phyloP scores from a whole-genome alignment of 768 basidiomycete species.

The Boletus huronensis region DNA sequence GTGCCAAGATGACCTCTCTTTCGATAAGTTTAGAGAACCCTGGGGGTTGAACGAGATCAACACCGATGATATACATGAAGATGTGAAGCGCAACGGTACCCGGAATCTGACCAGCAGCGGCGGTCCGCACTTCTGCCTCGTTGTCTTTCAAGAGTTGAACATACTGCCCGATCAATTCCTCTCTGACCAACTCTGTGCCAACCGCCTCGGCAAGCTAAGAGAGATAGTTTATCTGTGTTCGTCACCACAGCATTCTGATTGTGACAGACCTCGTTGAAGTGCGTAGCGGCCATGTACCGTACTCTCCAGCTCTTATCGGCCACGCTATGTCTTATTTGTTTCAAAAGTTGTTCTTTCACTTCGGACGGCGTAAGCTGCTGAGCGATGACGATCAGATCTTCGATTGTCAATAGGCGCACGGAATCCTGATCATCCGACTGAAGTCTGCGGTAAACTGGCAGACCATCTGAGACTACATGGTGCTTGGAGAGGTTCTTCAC shows the following conservation, averaged over 20 bases:
- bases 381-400: slow-evolving; percentile 92
- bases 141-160: slow-evolving; percentile 95
- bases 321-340: slow-evolving; percentile 84
- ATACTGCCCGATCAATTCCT: slow-evolving; percentile 91
- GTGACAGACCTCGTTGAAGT: slow-evolving; percentile 83
- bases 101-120: slow-evolving; percentile 94
- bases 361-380: slow-evolving; percentile 81
- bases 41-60: slow-evolving; percentile 32
- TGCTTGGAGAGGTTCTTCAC: slow-evolving; percentile 74
- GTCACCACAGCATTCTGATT: background rate
- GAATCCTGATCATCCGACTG: slow-evolving; percentile 98
- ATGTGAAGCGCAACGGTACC: slow-evolving; percentile 45
- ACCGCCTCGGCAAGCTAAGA: slow-evolving; percentile 84
- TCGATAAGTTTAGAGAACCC: slow-evolving; percentile 94
- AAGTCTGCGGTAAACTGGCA: slow-evolving; percentile 91
- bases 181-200: slow-evolving; percentile 84
- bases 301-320: slow-evolving; percentile 98
- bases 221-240: background rate
- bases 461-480: slow-evolving; percentile 80
- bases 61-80: background rate
- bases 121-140: slow-evolving; percentile 97
- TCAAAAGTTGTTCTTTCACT: slow-evolving; percentile 84
- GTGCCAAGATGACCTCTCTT: slow-evolving; percentile 88
- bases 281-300: slow-evolving; percentile 95
- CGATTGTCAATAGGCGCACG: slow-evolving; percentile 90